Evolutionary conservation across 192 early-diverging fungal species (phyloP).

Genomic region (Chytriomyces hyalinus): DNA sequence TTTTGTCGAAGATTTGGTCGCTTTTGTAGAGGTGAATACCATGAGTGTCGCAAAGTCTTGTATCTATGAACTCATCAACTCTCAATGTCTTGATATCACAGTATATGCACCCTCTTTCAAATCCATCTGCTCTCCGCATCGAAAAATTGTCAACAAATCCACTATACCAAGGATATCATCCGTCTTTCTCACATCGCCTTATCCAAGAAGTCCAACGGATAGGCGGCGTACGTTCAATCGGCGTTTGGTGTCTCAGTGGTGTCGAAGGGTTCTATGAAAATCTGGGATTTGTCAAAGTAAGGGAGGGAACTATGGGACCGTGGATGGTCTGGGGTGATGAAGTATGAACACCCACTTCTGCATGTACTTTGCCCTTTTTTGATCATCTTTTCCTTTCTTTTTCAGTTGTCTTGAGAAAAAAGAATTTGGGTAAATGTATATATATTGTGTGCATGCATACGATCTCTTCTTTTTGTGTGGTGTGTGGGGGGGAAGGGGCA

Average conservation of each 20-base stretch:
- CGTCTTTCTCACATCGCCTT: constrained; percentile 15
- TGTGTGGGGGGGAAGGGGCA: too few species aligned
- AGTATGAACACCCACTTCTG: background rate
- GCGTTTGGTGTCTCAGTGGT: constrained; percentile 29
- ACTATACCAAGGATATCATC: background rate
- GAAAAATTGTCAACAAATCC: constrained; percentile 22
- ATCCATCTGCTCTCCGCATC: constrained; percentile 10
- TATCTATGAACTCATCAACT: background rate
- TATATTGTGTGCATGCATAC: too few species aligned
- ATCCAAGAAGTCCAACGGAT: constrained; percentile 22
- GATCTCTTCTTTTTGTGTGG: too few species aligned
- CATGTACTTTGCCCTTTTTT: too few species aligned
- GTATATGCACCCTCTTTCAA: constrained; percentile 22
- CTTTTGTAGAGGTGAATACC: constrained; percentile 28
- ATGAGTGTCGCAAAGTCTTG: background rate
- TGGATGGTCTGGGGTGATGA: constrained; percentile 32
- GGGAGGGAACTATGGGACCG: constrained; percentile 25
- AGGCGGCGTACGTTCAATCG: constrained; percentile 9
- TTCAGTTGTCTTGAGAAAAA: too few species aligned
- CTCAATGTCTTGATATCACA: background rate
- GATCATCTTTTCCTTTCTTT: too few species aligned
- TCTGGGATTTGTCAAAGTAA: constrained; percentile 16
- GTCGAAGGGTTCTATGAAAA: constrained; percentile 24
- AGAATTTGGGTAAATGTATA: too few species aligned
- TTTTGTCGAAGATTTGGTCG: constrained; percentile 6